Conservation (phyloP, 129 eudicot genomes). For the Tagetes patula region DNA sequence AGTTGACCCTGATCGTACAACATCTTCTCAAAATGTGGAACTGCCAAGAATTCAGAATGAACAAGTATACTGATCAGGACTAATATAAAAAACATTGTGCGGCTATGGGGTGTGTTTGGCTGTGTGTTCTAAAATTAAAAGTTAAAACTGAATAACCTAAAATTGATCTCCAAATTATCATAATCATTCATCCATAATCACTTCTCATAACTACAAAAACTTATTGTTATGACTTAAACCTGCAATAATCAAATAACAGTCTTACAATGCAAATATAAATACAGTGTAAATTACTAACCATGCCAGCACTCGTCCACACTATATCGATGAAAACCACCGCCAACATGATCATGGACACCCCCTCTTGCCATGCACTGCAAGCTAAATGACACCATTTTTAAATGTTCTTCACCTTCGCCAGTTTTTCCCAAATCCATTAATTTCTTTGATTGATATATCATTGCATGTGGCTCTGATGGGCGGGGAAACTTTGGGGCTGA, state of each 20-base stretch:
- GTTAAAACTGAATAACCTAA: too few relatives aligned
- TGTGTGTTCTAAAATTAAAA: neutral
- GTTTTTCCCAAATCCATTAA: slow-evolving; percentile 49
- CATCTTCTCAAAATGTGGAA: slow-evolving; percentile 99
- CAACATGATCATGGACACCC: slow-evolving; percentile 89
- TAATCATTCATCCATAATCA: neutral
- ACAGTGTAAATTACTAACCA: slow-evolving; percentile 49
- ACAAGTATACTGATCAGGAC: neutral
- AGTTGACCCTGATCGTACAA: slow-evolving; percentile 93
- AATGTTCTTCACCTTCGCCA: slow-evolving; percentile 52
- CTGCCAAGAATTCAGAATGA: slow-evolving; percentile 47
- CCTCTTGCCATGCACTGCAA: slow-evolving; percentile 95
- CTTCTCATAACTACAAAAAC: neutral
- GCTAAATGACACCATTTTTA: slow-evolving; percentile 60
- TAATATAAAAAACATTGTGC: neutral
- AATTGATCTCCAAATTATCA: neutral
- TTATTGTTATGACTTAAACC: neutral
- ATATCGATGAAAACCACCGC: slow-evolving; percentile 94
- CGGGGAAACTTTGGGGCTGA: slow-evolving; percentile 91
- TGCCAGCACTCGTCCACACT: slow-evolving; percentile 99
- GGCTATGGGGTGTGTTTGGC: neutral
- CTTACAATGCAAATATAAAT: neutral
- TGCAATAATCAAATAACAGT: neutral
- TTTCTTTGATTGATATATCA: slow-evolving; percentile 72
- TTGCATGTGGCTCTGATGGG: slow-evolving; percentile 80